Evolutionary conservation across 2,329 filamentous ascomycete species (phyloP).

Genomic region (Sphaerulina populicola): DNA sequence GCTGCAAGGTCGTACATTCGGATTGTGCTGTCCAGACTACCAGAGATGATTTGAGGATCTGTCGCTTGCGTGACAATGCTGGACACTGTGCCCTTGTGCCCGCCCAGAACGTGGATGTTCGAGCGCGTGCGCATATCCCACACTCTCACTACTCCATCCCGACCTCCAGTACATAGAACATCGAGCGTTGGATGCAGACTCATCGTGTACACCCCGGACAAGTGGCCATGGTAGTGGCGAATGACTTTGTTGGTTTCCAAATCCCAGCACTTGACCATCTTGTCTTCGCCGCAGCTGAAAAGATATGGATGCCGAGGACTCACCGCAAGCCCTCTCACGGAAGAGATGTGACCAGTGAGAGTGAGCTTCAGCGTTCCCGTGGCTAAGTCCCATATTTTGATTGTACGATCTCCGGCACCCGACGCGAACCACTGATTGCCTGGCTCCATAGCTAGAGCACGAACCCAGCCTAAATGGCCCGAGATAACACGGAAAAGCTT

Average conservation of each 20-base stretch:
- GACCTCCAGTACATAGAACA: constrained; percentile 85
- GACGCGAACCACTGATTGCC: constrained; percentile 97
- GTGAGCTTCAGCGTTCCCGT: constrained; percentile 77
- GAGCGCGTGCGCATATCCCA: constrained; percentile 98
- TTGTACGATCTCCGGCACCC: constrained; percentile 88
- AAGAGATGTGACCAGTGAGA: constrained; percentile 88
- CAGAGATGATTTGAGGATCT: constrained; percentile 89
- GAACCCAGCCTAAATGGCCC: constrained; percentile 91
- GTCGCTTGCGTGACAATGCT: constrained; percentile 90
- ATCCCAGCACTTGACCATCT: constrained; percentile 99
- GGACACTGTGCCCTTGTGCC: constrained; percentile 83
- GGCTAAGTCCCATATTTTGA: constrained; percentile 97
- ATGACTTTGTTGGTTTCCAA: constrained; percentile 99
- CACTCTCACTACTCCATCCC: constrained; percentile 87
- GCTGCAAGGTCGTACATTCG: constrained; percentile 92
- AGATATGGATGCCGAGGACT: constrained; percentile 91
- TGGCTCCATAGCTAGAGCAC: constrained; percentile 81
- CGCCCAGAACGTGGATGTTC: constrained; percentile 87
- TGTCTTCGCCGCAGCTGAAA: constrained; percentile 96
- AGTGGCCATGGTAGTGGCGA: constrained; percentile 91
- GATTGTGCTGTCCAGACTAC: constrained; percentile 86
- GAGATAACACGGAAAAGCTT: constrained; percentile 97
- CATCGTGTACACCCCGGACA: constrained; percentile 91
- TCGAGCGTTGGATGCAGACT: constrained; percentile 91
- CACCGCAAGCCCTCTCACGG: constrained; percentile 82